Base-by-base conservation (phyloP, 192 early-diverging fungal genomes). In the Dispira simplex region DNA sequence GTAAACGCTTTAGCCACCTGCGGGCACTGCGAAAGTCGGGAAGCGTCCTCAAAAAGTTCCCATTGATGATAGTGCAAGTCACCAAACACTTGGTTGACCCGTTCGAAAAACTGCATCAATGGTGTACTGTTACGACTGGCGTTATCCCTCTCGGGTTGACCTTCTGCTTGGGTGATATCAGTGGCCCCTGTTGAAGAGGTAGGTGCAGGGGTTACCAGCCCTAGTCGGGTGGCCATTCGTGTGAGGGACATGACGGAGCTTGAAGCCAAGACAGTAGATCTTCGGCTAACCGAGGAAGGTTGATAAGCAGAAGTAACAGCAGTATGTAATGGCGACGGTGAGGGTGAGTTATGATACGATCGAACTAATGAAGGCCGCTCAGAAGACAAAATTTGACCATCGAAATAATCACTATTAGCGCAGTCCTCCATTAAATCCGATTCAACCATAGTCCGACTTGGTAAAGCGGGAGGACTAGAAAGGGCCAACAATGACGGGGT, bases 11-110 rank as follows among this genome's bases (percentile, higher is more conserved):
- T 12, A 1, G 3, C 3, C 3, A 56, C 54, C 18, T 9, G 25
- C 0, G 54, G 54, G 54, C 54, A 56, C 2, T 56, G 25, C 13
- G 25, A 28, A 9, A 56, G 25, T 3, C 54, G 16, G 25, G 21
- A 14, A 25, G 59, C 59, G 43, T 39, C 44, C 5, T 62, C 44
- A 45, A 62, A 62, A 16, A 62, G 28, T n/a, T 62, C 59, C 59
- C 59, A 62, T 21, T 62, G 59, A 45, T 62, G 44, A n/a, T 11
- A 9, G 18, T 39, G 39, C 1, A 62, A 45, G 43, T 62, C 26
- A 14, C 26, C 28, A 45, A 62, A 62, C 26, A 46, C 59, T 4
- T 25, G 59, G 43, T 44, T 39, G 14, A 62, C 43, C n/a, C 59
- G 59, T 12, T 62, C 44, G 16, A 46, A 44, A 62, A 62, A 62